Evolutionary conservation across 306 rosid genomes (phyloP).

Genomic region (Ormosia emarginata): DNA sequence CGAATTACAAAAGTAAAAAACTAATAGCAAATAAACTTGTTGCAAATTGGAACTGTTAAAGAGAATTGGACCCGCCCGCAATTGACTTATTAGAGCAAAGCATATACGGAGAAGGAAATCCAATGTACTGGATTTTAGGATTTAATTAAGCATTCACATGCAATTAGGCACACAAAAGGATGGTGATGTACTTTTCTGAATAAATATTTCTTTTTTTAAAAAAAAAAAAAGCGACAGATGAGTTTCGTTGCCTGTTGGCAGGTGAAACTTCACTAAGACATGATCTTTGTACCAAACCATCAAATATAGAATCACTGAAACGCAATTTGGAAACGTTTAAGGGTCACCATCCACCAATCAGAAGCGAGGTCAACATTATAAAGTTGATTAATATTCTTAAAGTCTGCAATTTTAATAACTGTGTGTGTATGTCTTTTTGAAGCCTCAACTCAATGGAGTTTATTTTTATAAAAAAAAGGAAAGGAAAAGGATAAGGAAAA

Average conservation of each 20-base stretch:
- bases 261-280: slow-evolving; percentile 36
- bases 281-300: slow-evolving; percentile 28
- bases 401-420: slow-evolving; percentile 25
- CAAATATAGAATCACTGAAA: slow-evolving; percentile 21
- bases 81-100: neutral
- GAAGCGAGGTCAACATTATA: slow-evolving; percentile 27
- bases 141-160: neutral
- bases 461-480: neutral
- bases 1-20: neutral
- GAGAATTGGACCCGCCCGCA: neutral
- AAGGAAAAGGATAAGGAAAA: no score
- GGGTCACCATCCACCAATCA: slow-evolving; percentile 23
- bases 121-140: neutral
- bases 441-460: slow-evolving; percentile 20
- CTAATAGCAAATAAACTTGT: neutral
- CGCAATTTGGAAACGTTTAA: slow-evolving; percentile 23
- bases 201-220: neutral
- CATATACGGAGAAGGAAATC: neutral
- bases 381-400: slow-evolving; percentile 27
- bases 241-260: slow-evolving; percentile 30
- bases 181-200: neutral
- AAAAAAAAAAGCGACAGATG: neutral
- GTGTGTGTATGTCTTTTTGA: neutral
- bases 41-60: neutral
- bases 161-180: neutral